Conservation (phyloP, 2,329 filamentous ascomycete species). For the Ophiocordyceps camponoti-leonardi region DNA sequence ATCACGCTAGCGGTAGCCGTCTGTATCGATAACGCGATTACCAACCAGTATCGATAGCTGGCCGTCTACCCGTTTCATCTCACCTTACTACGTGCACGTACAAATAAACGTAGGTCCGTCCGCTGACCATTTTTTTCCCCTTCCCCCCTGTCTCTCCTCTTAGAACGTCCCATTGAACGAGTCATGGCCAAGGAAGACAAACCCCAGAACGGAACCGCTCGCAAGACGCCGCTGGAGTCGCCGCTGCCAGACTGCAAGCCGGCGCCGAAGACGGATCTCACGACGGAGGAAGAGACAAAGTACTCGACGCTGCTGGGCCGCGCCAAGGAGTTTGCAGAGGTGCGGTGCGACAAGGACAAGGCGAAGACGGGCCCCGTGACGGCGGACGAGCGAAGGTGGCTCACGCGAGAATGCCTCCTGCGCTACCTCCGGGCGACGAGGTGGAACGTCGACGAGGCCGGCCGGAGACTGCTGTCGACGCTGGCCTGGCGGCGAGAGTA, state of each 20-base stretch:
- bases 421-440: constrained; percentile 89
- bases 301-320: background rate
- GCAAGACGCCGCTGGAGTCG: constrained; percentile 38
- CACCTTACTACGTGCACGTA: too few species aligned
- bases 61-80: too few species aligned
- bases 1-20: too few species aligned
- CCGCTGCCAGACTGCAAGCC: constrained; percentile 43
- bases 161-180: too few species aligned
- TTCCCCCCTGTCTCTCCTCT: too few species aligned
- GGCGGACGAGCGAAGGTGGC: constrained; percentile 71
- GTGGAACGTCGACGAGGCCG: constrained; percentile 62
- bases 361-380: constrained; percentile 46
- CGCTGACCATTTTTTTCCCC: too few species aligned
- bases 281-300: background rate
- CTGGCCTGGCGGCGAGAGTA: constrained; percentile 85
- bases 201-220: constrained; percentile 1
- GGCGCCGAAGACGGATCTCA: constrained; percentile 12
- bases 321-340: background rate
- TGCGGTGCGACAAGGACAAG: constrained; percentile 9
- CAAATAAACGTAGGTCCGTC: too few species aligned
- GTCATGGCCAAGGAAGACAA: too few species aligned
- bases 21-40: too few species aligned
- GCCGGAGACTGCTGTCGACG: constrained; percentile 64
- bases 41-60: too few species aligned
- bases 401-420: constrained; percentile 81